A percentile compares a stretch with the other conserved stretches of the same genome.
phyloP scores from a whole-genome alignment of 2,329 filamentous ascomycete genomes.

The Microcyclospora tardicrescens region DNA sequence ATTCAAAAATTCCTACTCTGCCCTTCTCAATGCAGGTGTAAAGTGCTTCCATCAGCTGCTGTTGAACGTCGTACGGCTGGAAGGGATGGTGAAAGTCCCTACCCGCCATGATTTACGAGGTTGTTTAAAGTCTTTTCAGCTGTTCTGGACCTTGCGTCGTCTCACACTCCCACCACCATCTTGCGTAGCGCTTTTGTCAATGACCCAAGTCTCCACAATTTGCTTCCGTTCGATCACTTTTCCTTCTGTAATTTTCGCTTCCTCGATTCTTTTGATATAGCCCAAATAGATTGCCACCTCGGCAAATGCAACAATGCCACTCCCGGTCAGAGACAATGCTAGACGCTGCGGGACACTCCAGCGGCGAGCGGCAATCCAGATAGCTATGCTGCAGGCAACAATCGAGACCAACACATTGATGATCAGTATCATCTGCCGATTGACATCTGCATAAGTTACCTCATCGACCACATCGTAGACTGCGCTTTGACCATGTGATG shows the following conservation, averaged over 20 bases:
- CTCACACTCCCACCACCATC: slow-evolving; percentile 21
- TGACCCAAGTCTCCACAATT: slow-evolving; percentile 59
- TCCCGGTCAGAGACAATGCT: slow-evolving; percentile 58
- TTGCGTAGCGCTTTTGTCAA: slow-evolving; percentile 20
- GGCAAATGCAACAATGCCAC: slow-evolving; percentile 55
- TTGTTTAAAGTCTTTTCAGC: slow-evolving; percentile 17
- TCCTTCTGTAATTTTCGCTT: slow-evolving; percentile 52
- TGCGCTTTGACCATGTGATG: slow-evolving; percentile 24
- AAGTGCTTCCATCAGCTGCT: slow-evolving; percentile 72
- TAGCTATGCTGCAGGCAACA: slow-evolving; percentile 59
- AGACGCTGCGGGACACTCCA: slow-evolving; percentile 61
- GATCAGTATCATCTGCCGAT: slow-evolving; percentile 71
- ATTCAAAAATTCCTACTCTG: slow-evolving; percentile 80
- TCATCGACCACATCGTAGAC: slow-evolving; percentile 42
- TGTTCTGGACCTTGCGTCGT: slow-evolving; percentile 32
- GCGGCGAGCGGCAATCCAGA: slow-evolving; percentile 67
- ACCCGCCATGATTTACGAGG: slow-evolving; percentile 8
- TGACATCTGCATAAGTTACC: slow-evolving; percentile 57
- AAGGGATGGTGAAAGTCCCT: slow-evolving; percentile 75
- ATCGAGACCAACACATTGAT: slow-evolving; percentile 85
- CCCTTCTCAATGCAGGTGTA: slow-evolving; percentile 68
- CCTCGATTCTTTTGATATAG: slow-evolving; percentile 57
- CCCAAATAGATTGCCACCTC: slow-evolving; percentile 67
- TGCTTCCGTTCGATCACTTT: slow-evolving; percentile 52
- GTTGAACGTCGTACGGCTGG: slow-evolving; percentile 74